phyloP scores from a whole-genome alignment of 345 rosid species.

The Bruguiera sexangula region DNA sequence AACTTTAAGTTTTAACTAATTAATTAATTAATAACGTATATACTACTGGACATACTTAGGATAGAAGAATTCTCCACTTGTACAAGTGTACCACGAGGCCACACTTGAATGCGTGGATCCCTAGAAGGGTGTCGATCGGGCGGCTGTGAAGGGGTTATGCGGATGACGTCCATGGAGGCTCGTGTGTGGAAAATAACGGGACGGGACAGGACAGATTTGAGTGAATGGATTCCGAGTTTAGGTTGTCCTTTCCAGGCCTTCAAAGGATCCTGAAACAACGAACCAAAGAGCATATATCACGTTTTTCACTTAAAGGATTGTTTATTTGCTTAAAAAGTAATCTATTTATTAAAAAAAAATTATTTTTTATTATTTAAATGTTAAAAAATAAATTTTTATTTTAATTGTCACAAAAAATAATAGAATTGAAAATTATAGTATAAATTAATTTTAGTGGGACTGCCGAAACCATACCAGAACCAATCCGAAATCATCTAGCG shows the following conservation, averaged over 20 bases:
- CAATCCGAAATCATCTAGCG: too few relatives aligned
- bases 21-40: too few relatives aligned
- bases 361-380: too few relatives aligned
- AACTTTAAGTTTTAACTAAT: too few relatives aligned
- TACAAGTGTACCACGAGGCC: too few relatives aligned
- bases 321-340: too few relatives aligned
- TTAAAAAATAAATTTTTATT: too few relatives aligned
- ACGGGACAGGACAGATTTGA: neutral
- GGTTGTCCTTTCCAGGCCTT: neutral
- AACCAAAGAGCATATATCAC: neutral
- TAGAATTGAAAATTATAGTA: too few relatives aligned
- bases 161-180: conserved; percentile 10
- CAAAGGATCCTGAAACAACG: neutral
- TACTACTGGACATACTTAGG: conserved; percentile 1
- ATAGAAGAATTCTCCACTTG: conserved; percentile 4
- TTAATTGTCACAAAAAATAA: too few relatives aligned
- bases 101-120: conserved; percentile 1
- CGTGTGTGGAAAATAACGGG: neutral
- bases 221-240: neutral
- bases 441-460: too few relatives aligned
- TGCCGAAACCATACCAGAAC: too few relatives aligned
- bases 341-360: too few relatives aligned
- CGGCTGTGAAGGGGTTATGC: conserved; percentile 18
- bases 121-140: conserved; percentile 6
- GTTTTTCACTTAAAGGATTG: neutral